phyloP scores from a whole-genome alignment of 1,139 yeast genomes.

The Blastobotrys petasosporus region DNA sequence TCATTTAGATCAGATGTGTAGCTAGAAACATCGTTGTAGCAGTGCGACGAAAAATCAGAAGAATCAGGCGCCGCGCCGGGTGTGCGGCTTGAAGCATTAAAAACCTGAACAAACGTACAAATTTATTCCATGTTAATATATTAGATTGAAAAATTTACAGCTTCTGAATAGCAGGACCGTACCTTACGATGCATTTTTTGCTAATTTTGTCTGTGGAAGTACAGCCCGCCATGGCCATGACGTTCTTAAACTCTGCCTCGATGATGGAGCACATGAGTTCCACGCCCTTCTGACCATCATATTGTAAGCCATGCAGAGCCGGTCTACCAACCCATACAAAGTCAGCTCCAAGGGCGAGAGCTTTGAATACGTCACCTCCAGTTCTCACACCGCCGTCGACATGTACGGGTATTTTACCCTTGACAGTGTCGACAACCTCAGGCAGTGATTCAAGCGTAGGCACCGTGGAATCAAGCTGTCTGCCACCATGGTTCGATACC shows the following conservation, averaged over 20 bases:
- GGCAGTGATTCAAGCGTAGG: constrained; percentile 61
- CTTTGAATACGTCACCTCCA: constrained; percentile 63
- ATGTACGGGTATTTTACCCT: constrained; percentile 50
- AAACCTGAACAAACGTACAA: too few species aligned
- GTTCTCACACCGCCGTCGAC: constrained; percentile 65
- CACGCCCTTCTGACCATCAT: constrained; percentile 64
- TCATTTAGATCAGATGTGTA: too few species aligned
- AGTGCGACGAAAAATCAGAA: too few species aligned
- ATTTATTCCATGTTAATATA: not conserved
- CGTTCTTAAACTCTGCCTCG: constrained; percentile 29
- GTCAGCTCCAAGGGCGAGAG: constrained; percentile 64
- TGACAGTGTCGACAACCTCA: constrained; percentile 47
- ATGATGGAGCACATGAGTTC: constrained; percentile 31
- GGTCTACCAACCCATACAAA: constrained; percentile 70
- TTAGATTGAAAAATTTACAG: constrained; percentile 13
- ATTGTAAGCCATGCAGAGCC: constrained; percentile 57
- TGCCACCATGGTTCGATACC: constrained; percentile 65
- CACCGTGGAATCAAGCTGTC: constrained; percentile 58
- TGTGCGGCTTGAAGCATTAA: too few species aligned
- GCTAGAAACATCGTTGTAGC: too few species aligned
- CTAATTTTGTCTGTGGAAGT: constrained; percentile 21
- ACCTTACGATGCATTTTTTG: constrained; percentile 22
- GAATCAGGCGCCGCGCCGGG: not conserved
- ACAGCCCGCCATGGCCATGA: constrained; percentile 32
- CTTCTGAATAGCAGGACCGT: constrained; percentile 25